A percentile compares a stretch with the other conserved stretches of the same genome.
Conservation (phyloP, 495 filamentous ascomycete genomes). For the Trichoderma erinaceum region DNA sequence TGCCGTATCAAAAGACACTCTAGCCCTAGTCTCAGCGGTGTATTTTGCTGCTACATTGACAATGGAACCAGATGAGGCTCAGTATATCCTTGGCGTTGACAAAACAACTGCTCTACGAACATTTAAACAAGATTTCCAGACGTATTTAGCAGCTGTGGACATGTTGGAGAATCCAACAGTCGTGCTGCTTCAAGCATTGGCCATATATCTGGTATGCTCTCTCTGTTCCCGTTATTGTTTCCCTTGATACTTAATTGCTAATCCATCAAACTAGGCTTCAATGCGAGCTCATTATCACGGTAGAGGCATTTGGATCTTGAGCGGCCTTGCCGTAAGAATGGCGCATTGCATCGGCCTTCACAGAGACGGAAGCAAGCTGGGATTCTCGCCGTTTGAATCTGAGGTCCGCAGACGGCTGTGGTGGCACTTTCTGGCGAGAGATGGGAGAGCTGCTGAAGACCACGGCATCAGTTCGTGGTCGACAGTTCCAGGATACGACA, state of each 20-base stretch:
- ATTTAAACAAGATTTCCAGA: slow-evolving; percentile 14
- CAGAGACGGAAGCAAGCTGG: slow-evolving; percentile 1
- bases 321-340: slow-evolving; percentile 22
- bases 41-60: slow-evolving; percentile 11
- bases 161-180: slow-evolving; percentile 15
- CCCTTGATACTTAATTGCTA: slow-evolving; percentile 29
- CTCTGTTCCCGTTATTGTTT: slow-evolving; percentile 19
- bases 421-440: slow-evolving; percentile 54
- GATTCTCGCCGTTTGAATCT: slow-evolving; percentile 17
- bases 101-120: not conserved
- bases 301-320: slow-evolving; percentile 15
- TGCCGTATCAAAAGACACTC: slow-evolving; percentile 1
- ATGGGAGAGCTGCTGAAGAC: slow-evolving; percentile 46
- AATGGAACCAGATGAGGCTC: slow-evolving; percentile 11
- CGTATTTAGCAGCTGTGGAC: not conserved
- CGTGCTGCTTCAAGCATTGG: slow-evolving; percentile 23
- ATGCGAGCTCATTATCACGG: slow-evolving; percentile 28
- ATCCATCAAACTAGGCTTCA: slow-evolving; percentile 31
- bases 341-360: slow-evolving; percentile 34
- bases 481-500: slow-evolving; percentile 26
- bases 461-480: slow-evolving; percentile 46
- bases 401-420: slow-evolving; percentile 56
- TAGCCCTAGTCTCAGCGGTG: slow-evolving; percentile 10
- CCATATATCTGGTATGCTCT: slow-evolving; percentile 24
- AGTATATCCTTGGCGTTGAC: slow-evolving; percentile 1